Evolutionary conservation across 169 alveolate species (phyloP), one percentile per base, ranked within the genome.

Genomic region (Fabrea salina): DNA sequence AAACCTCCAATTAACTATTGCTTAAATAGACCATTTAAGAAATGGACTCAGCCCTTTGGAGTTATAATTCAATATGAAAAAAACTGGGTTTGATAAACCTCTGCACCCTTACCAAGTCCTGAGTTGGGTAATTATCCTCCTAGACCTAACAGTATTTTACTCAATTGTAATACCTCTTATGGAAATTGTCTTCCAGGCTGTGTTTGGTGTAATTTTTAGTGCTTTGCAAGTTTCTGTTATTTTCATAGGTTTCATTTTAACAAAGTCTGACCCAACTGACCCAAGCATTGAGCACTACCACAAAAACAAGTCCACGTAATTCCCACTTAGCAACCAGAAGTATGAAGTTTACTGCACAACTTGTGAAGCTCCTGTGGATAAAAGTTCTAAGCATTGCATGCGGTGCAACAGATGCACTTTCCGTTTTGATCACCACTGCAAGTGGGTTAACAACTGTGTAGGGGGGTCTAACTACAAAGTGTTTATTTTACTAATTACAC

Each of bases 361-460:
- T 3, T 84, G 89, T 41, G 54, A 59, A 3, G 47, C 89, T 0
- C 86, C 77, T 32, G 83, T 83, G 5, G 25, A 25, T 8, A 27
- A n/a, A 11, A 13, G 19, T 7, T n/a, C 83, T 32, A 80, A 84
- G 56, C 90, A 84, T 35, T 84, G 90, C 37, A 8, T 66, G 5
- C 5, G 27, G 49, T 84, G 90, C 43, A 80, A 84, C 56, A 68
- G 87, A 68, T 84, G 90, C 39, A 64, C 64, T 4, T 50, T 3
- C 5, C 57, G 57, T 25, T 84, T 84, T 71, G 90, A 84, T 44
- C 90, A 84, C 66, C 90, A 84, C 47, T 84, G 90, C 67, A 64
- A 16, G 35, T 84, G 87, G 79, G 74, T 84, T 11, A 84, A 84
- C 51, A 84, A 84, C 59, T 84, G 90, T 54, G 80, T 84, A 27